Evolutionary conservation across 148 eudicot genomes (phyloP), one percentile per base, ranked within the genome.

Genomic region (Spergularia bocconei): DNA sequence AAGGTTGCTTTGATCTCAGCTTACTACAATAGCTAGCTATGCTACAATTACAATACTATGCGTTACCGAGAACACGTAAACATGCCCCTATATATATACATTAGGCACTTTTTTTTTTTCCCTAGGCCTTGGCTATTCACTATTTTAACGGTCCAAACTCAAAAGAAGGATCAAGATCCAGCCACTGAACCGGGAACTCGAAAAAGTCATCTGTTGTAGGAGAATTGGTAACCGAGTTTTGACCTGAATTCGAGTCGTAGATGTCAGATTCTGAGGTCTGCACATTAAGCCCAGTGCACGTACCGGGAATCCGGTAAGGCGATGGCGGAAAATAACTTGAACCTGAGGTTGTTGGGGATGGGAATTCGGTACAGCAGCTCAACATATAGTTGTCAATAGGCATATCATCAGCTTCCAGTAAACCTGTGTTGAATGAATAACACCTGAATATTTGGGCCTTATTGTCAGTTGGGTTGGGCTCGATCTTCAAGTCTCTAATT

Each of bases 391-490:
- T 59, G 41, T 82, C 88, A 17, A 72, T 13, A 51, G 77, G 74
- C 55, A 29, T 1, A 29, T 75, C 83, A 13, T 75, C 83, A 13
- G 79, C 39, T 72, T 87, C 83, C 5, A 76, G 17, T 33, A 77
- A 62, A 2, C 87, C 65, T 7, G 85, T 79, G 39, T 87, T 80
- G 72, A 91, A 91, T 54, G 89, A 80, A 21, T 86, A 85, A 38
- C 84, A 79, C 55, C 87, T 79, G 33, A 77, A 58, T 2, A 48
- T 47, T 10, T 82, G 85, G 69, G 82, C 84, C 44, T 62, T 19
- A 3, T 44, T 19, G 14, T 52, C 66, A 0, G 0, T 65, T 75
- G 72, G 78, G 21, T 64, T 78, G 9, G 74, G 66, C 57, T 76
- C 86, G 11, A 75, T 79, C 39, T 71, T 57, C 0, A 77, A 65